Percentiles rank a stretch among this genome's conserved stretches.
These are phyloP conservation scores for Linnemannia elongata DNA, from an alignment of 192 early-diverging fungal species.

Conservation along the genomic window DNA sequence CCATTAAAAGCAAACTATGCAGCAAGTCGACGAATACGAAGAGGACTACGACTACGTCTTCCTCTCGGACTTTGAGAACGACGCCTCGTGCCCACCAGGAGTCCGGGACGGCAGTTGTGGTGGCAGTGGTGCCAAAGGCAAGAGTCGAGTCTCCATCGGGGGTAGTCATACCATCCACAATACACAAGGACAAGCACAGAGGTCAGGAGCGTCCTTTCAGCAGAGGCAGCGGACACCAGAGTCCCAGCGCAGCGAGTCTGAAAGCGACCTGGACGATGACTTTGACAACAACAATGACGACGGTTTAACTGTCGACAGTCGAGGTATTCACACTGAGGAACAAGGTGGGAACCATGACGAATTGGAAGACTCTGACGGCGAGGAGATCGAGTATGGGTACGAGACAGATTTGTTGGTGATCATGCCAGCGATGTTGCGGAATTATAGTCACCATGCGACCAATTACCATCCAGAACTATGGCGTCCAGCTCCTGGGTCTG, in stretches of 20 bases:
- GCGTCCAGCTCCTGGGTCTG: slow-evolving; percentile 33
- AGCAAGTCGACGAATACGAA: slow-evolving; percentile 29
- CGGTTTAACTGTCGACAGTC: too few species aligned
- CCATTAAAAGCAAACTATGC: background rate
- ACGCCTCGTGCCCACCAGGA: background rate
- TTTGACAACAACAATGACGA: background rate
- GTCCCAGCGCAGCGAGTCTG: background rate
- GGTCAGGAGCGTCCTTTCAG: background rate
- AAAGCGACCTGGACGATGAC: background rate
- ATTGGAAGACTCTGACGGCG: slow-evolving; percentile 35
- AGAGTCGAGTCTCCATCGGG: background rate
- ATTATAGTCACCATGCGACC: slow-evolving; percentile 54
- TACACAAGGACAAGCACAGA: background rate
- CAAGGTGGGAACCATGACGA: background rate
- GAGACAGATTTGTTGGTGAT: slow-evolving; percentile 45
- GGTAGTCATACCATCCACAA: background rate
- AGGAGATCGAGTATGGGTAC: slow-evolving; percentile 46
- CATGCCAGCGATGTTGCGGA: slow-evolving; percentile 52
- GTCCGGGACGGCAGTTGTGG: background rate
- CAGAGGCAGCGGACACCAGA: background rate
- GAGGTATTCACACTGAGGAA: background rate
- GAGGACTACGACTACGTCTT: slow-evolving; percentile 58
- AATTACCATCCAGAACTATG: slow-evolving; percentile 54
- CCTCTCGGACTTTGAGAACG: slow-evolving; percentile 45
- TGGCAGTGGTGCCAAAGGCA: background rate